These are phyloP conservation scores for Aspergillus alliaceus DNA, from an alignment of 2,329 filamentous ascomycete genomes.

Conservation along the genomic window DNA sequence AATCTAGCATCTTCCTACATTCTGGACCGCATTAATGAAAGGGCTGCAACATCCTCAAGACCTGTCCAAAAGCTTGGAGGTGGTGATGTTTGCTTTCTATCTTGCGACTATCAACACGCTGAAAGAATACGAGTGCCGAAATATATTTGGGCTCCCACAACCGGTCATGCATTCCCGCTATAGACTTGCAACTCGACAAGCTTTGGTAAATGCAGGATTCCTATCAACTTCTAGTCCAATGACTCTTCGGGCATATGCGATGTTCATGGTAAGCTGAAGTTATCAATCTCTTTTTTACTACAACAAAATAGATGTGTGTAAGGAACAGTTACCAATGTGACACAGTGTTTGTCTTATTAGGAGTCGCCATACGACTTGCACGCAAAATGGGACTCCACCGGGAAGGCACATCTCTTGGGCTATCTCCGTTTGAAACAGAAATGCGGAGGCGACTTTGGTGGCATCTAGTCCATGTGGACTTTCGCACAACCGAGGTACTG, in stretches of 20 bases:
- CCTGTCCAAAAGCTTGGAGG: background rate
- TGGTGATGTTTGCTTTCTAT: background rate
- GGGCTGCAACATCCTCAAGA: background rate
- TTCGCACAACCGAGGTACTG: background rate
- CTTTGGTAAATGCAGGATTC: background rate
- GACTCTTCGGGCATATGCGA: background rate
- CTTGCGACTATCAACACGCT: background rate
- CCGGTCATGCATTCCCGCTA: background rate
- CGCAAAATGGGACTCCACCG: slow-evolving; percentile 5
- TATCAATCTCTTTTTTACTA: no score
- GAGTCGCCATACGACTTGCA: slow-evolving; percentile 1
- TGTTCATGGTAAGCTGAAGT: background rate
- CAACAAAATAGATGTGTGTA: background rate
- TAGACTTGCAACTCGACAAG: background rate
- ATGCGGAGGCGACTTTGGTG: slow-evolving; percentile 3
- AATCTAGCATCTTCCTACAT: slow-evolving; percentile 19
- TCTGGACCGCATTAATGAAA: background rate
- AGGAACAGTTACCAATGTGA: background rate
- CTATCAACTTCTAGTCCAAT: background rate
- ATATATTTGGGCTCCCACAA: background rate
- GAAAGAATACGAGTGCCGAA: background rate
- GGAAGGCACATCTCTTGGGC: background rate
- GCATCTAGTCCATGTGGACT: background rate
- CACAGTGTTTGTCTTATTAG: background rate
- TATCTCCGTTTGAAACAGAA: background rate